These are phyloP conservation scores for Lojkania enalia DNA, from an alignment of 2,329 filamentous ascomycete genomes.

Conservation along the genomic window DNA sequence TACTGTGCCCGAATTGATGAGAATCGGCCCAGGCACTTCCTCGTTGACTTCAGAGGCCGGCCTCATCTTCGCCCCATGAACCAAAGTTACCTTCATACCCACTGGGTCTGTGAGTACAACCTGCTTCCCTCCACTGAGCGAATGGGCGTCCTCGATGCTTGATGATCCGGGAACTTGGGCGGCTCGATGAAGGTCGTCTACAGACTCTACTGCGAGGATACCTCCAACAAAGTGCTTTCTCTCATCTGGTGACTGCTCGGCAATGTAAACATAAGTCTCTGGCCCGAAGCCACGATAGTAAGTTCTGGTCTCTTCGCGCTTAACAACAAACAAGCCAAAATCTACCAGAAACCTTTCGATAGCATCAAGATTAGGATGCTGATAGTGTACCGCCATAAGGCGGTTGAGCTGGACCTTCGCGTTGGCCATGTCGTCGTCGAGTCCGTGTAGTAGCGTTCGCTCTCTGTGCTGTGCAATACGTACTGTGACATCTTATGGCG, in stretches of 20 bases:
- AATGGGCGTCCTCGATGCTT: background rate
- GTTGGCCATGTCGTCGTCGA: background rate
- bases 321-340: slow-evolving; percentile 3
- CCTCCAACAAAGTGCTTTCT: slow-evolving; percentile 9
- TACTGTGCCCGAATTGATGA: background rate
- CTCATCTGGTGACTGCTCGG: slow-evolving; percentile 9
- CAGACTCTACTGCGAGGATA: slow-evolving; percentile 6
- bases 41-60: slow-evolving; percentile 4
- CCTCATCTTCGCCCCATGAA: slow-evolving; percentile 1
- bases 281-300: slow-evolving; percentile 3
- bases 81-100: background rate
- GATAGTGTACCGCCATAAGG: slow-evolving; percentile 8
- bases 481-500: background rate
- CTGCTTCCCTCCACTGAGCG: background rate
- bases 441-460: background rate
- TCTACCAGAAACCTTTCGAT: slow-evolving; percentile 7
- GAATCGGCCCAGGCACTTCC: background rate
- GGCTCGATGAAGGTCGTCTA: slow-evolving; percentile 4
- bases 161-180: background rate
- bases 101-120: slow-evolving; percentile 1
- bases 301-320: background rate
- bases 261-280: slow-evolving; percentile 9
- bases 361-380: slow-evolving; percentile 9
- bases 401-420: background rate
- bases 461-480: background rate